These are phyloP conservation scores for Gamarada debralockiae DNA, from an alignment of 495 filamentous ascomycete species.

Conservation along the genomic window DNA sequence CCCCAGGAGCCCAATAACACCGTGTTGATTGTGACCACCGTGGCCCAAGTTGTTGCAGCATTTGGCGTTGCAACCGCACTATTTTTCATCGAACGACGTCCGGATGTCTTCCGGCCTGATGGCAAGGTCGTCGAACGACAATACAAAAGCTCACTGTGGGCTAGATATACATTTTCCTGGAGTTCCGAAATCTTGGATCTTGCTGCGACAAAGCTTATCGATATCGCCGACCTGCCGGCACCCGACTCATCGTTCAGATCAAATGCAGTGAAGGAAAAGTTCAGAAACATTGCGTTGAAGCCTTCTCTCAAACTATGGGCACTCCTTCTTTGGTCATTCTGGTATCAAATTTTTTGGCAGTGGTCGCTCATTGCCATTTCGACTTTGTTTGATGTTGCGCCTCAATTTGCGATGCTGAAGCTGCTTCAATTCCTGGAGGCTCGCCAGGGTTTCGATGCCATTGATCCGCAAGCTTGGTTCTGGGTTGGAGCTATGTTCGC, in stretches of 20 bases:
- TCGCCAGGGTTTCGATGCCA: constrained; percentile 1
- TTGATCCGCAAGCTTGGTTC: constrained; percentile 17
- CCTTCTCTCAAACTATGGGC: constrained; percentile 19
- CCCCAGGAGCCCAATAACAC: background rate
- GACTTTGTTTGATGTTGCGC: constrained; percentile 9
- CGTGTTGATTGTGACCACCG: constrained; percentile 27
- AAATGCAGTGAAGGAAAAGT: constrained; percentile 30
- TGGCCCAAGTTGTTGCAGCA: constrained; percentile 30
- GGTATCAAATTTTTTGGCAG: constrained; percentile 7
- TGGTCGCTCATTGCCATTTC: constrained; percentile 10
- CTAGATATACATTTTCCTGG: constrained; percentile 63
- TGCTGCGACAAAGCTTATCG: constrained; percentile 51
- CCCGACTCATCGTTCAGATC: constrained; percentile 47
- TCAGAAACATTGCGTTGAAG: constrained; percentile 8
- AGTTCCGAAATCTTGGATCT: constrained; percentile 45
- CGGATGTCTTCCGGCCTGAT: constrained; percentile 51
- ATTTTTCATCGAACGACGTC: constrained; percentile 59
- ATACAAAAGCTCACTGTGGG: constrained; percentile 42
- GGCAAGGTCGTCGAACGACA: constrained; percentile 61
- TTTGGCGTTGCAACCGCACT: constrained; percentile 30
- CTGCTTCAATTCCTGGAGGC: constrained; percentile 18
- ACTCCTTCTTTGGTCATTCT: constrained; percentile 16
- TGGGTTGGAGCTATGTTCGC: constrained; percentile 12
- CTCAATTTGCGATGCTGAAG: constrained; percentile 14
- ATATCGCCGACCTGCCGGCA: constrained; percentile 55